These are phyloP conservation scores for Neurospora sp. DNA, from an alignment of 495 filamentous ascomycete genomes.

Conservation along the genomic window DNA sequence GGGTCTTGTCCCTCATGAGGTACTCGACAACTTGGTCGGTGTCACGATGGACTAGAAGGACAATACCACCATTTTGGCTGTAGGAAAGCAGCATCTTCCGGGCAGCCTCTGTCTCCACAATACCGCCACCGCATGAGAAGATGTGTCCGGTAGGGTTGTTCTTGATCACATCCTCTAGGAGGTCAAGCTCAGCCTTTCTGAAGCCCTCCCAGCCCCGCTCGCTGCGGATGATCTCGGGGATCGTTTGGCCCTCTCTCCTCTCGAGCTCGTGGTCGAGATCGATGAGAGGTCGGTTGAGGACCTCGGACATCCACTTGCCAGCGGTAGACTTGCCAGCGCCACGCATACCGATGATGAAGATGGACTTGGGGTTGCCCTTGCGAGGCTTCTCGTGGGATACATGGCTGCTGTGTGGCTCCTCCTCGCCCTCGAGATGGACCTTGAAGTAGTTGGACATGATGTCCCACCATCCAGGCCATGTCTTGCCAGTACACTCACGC, in stretches of 20 bases:
- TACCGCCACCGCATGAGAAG: slow-evolving; percentile 87
- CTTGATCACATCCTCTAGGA: slow-evolving; percentile 61
- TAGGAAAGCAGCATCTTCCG: slow-evolving; percentile 66
- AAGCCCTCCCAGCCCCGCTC: slow-evolving; percentile 81
- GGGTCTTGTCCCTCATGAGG: slow-evolving; percentile 78
- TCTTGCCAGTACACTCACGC: slow-evolving; percentile 90
- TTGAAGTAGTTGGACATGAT: slow-evolving; percentile 64
- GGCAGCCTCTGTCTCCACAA: slow-evolving; percentile 82
- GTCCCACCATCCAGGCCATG: slow-evolving; percentile 99
- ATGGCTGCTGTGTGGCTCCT: slow-evolving; percentile 34
- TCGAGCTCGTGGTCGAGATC: slow-evolving; percentile 89
- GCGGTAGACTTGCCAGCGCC: slow-evolving; percentile 95
- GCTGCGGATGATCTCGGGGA: slow-evolving; percentile 72
- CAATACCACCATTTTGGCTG: slow-evolving; percentile 72
- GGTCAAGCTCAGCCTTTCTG: slow-evolving; percentile 64
- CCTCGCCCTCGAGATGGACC: slow-evolving; percentile 64
- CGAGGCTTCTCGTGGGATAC: slow-evolving; percentile 28
- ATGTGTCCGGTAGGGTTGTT: slow-evolving; percentile 68
- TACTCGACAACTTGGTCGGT: slow-evolving; percentile 84
- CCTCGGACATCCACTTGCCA: slow-evolving; percentile 68
- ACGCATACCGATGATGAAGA: slow-evolving; percentile 96
- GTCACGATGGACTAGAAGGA: slow-evolving; percentile 79
- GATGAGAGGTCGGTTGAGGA: slow-evolving; percentile 65
- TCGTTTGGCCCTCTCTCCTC: slow-evolving; percentile 54
- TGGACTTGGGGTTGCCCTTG: slow-evolving; percentile 44